Evolutionary conservation across 2,329 filamentous ascomycete genomes (phyloP).

Genomic region (Elsinoe batatas): DNA sequence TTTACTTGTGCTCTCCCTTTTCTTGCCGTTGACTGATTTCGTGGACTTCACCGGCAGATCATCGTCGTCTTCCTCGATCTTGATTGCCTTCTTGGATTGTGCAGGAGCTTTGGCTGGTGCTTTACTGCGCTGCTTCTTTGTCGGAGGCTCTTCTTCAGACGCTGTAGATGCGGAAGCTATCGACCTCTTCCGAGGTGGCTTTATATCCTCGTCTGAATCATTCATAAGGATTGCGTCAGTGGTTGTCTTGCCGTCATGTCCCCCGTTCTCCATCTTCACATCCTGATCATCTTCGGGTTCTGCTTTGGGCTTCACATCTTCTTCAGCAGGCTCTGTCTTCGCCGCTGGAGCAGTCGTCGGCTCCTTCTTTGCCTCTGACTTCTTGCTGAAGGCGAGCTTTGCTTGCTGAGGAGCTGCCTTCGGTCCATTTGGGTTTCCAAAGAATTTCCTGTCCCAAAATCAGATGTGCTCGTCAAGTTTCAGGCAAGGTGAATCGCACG

Average conservation of each 20-base stretch:
- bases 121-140: constrained; percentile 27
- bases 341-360: constrained; percentile 17
- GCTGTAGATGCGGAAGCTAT: constrained; percentile 3
- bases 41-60: not conserved
- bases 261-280: constrained; percentile 24
- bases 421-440: constrained; percentile 55
- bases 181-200: constrained; percentile 3
- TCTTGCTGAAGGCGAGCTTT: constrained; percentile 60
- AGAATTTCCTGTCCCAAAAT: constrained; percentile 62
- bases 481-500: constrained; percentile 43
- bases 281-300: constrained; percentile 21
- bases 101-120: constrained; percentile 14
- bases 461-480: constrained; percentile 15
- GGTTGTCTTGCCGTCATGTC: constrained; percentile 15
- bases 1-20: constrained; percentile 22
- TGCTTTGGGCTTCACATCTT: constrained; percentile 19
- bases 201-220: constrained; percentile 14
- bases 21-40: constrained; percentile 16
- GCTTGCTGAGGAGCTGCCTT: constrained; percentile 60
- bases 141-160: constrained; percentile 25
- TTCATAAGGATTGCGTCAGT: constrained; percentile 17
- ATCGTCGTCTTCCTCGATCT: constrained; percentile 17
- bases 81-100: constrained; percentile 23
- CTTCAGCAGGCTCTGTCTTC: constrained; percentile 10
- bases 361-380: constrained; percentile 18